phyloP scores from a whole-genome alignment of 805 yeast species.

The Kazachstania bromeliacearum region DNA sequence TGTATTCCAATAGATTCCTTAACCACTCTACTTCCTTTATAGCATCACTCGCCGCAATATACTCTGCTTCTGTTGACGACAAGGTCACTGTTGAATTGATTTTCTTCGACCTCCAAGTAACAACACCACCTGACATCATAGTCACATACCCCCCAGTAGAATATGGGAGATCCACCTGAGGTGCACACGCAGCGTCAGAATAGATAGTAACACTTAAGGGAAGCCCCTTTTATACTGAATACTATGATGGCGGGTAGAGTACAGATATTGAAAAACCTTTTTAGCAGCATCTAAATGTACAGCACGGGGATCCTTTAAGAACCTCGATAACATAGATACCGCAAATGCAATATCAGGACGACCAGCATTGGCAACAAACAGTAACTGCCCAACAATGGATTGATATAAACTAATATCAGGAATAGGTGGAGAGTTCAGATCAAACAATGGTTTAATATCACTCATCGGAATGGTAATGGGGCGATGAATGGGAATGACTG shows the following conservation, averaged over 20 bases:
- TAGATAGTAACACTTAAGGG: background rate
- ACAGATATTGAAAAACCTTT: slow-evolving; percentile 5
- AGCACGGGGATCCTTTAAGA: slow-evolving; percentile 4
- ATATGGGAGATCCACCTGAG: slow-evolving; percentile 5
- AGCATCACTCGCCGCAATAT: slow-evolving; percentile 8
- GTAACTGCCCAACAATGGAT: slow-evolving; percentile 5
- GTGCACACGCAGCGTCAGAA: slow-evolving; percentile 8
- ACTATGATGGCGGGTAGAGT: slow-evolving; percentile 3
- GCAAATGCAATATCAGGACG: slow-evolving; percentile 9
- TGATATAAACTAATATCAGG: slow-evolving; percentile 3
- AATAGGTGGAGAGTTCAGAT: background rate
- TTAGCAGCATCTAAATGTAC: slow-evolving; percentile 5
- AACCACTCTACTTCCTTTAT: slow-evolving; percentile 5
- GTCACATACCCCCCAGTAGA: slow-evolving; percentile 11
- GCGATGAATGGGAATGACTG: background rate
- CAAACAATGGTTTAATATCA: slow-evolving; percentile 1
- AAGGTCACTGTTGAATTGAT: slow-evolving; percentile 1
- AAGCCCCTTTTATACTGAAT: slow-evolving; percentile 3
- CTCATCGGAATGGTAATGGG: background rate
- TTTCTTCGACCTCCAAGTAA: slow-evolving; percentile 12
- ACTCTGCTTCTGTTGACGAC: slow-evolving; percentile 10
- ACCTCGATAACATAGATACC: slow-evolving; percentile 5
- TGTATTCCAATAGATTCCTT: slow-evolving; percentile 2
- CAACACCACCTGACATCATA: slow-evolving; percentile 5
- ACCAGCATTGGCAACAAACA: slow-evolving; percentile 8